phyloP scores from a whole-genome alignment of 495 filamentous ascomycete species.

The Aspergillus conjunctus region DNA sequence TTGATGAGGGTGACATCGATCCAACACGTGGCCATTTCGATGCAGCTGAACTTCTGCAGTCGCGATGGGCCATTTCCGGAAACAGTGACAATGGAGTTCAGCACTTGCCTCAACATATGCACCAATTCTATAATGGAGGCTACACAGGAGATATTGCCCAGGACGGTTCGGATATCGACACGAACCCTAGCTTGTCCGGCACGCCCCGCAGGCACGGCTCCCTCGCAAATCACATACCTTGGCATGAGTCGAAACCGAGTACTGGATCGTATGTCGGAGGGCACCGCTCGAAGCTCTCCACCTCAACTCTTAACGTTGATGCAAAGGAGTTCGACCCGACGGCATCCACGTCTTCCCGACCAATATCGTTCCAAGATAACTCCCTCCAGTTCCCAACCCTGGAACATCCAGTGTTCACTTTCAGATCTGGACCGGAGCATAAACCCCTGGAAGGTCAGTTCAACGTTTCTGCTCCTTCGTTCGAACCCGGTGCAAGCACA shows the following conservation, averaged over 20 bases:
- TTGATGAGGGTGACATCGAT: conserved; percentile 64
- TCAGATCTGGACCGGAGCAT: conserved; percentile 30
- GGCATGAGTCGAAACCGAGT: conserved; percentile 47
- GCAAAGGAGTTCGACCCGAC: conserved; percentile 85
- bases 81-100: conserved; percentile 26
- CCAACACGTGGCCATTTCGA: conserved; percentile 31
- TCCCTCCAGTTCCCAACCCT: conserved; percentile 54
- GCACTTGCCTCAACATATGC: conserved; percentile 37
- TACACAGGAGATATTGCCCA: conserved; percentile 45
- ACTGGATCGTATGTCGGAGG: conserved; percentile 38
- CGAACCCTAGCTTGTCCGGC: conserved; percentile 72
- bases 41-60: conserved; percentile 39
- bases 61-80: conserved; percentile 43
- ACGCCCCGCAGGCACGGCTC: conserved; percentile 53
- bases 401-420: conserved; percentile 35
- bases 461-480: conserved; percentile 69
- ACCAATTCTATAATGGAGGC: conserved; percentile 41
- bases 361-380: conserved; percentile 55
- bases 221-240: conserved; percentile 37
- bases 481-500: conserved; percentile 58
- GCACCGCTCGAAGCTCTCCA: conserved; percentile 66
- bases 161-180: conserved; percentile 70
- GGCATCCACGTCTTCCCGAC: conserved; percentile 61
- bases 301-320: conserved; percentile 80
- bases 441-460: conserved; percentile 43